These are phyloP conservation scores for Asparagopsis taxiformis DNA, from an alignment of 31 red algal species.

Conservation along the genomic window DNA sequence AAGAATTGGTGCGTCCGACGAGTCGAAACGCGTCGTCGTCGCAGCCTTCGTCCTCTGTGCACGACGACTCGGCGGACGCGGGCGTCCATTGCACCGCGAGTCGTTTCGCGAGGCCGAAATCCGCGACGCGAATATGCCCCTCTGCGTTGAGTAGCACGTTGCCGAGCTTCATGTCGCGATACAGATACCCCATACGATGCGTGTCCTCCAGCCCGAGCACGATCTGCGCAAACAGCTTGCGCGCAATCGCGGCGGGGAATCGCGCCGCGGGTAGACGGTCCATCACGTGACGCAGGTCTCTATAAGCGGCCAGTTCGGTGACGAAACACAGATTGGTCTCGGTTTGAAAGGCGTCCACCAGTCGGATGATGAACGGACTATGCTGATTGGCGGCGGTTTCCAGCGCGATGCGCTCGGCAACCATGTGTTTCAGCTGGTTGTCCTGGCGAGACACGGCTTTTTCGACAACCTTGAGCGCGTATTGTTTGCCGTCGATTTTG, in stretches of 20 bases:
- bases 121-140: slow-evolving; percentile 35
- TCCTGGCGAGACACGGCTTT: slow-evolving; percentile 1
- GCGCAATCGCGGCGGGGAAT: slow-evolving; percentile 27
- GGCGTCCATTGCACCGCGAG: too few relatives aligned
- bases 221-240: slow-evolving; percentile 51
- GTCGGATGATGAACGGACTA: slow-evolving; percentile 60
- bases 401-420: slow-evolving; percentile 55
- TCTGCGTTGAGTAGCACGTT: slow-evolving; percentile 56
- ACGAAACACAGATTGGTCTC: slow-evolving; percentile 52
- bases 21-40: slow-evolving; percentile 6
- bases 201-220: slow-evolving; percentile 52
- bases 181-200: slow-evolving; percentile 37
- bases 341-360: slow-evolving; percentile 70
- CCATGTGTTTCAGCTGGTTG: slow-evolving; percentile 23
- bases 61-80: slow-evolving; percentile 23
- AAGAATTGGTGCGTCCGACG: slow-evolving; percentile 1
- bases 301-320: slow-evolving; percentile 70
- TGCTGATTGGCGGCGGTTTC: slow-evolving; percentile 16
- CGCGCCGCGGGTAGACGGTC: background rate
- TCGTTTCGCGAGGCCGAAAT: slow-evolving; percentile 59
- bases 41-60: slow-evolving; percentile 15
- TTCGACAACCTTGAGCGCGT: slow-evolving; percentile 48
- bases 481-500: slow-evolving; percentile 6
- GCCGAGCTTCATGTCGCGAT: slow-evolving; percentile 68
- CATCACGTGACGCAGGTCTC: slow-evolving; percentile 48